These are phyloP conservation scores for Salvia hispanica DNA, from an alignment of 257 asterid species.

Conservation along the genomic window DNA sequence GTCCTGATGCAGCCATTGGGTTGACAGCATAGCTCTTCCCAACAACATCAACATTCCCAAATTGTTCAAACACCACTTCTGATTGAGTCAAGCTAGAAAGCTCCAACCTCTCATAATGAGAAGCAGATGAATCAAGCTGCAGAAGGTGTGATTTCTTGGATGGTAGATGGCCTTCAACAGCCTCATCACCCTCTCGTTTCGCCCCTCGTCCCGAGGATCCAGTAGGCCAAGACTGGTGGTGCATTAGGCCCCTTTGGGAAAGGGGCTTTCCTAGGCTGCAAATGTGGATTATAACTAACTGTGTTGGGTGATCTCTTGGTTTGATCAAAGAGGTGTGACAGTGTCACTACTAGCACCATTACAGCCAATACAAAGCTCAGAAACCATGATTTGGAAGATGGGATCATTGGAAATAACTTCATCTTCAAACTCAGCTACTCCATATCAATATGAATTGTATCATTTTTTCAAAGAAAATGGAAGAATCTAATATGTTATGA, in stretches of 20 bases:
- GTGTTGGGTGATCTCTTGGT: slow-evolving; percentile 5
- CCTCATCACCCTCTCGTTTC: slow-evolving; percentile 52
- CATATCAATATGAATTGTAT: neutral
- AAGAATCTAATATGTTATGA: neutral
- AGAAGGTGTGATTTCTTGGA: slow-evolving; percentile 60
- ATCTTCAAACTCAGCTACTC: slow-evolving; percentile 27
- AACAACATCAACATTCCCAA: slow-evolving; percentile 56
- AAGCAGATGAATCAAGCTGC: slow-evolving; percentile 46
- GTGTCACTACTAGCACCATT: slow-evolving; percentile 29
- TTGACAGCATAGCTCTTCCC: slow-evolving; percentile 47
- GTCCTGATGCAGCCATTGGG: slow-evolving; percentile 51
- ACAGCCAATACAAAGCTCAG: slow-evolving; percentile 30
- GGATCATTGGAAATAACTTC: slow-evolving; percentile 19
- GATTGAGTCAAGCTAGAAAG: slow-evolving; percentile 33
- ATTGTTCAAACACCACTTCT: slow-evolving; percentile 38
- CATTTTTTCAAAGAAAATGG: slow-evolving; percentile 6
- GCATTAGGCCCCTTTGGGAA: slow-evolving; percentile 41
- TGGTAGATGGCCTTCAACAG: slow-evolving; percentile 51
- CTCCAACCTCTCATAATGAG: slow-evolving; percentile 36
- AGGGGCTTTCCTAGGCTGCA: slow-evolving; percentile 29
- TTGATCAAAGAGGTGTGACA: slow-evolving; percentile 20
- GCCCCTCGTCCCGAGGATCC: slow-evolving; percentile 53
- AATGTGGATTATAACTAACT: slow-evolving; percentile 2
- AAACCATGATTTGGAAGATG: slow-evolving; percentile 33
- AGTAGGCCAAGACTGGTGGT: slow-evolving; percentile 57